phyloP scores from a whole-genome alignment of 345 rosid genomes.

The Hypericum perforatum region DNA sequence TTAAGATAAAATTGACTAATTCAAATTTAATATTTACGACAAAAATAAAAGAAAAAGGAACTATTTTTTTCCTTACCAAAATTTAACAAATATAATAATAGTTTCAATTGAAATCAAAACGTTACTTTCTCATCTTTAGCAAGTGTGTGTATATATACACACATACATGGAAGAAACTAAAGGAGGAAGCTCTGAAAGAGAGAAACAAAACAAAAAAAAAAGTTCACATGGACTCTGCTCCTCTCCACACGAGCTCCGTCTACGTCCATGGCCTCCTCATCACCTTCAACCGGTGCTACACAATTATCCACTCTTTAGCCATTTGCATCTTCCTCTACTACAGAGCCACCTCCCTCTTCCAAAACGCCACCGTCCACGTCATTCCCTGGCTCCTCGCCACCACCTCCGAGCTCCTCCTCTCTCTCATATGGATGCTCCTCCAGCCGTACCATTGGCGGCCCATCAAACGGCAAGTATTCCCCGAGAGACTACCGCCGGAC shows the following conservation, averaged over 20 bases:
- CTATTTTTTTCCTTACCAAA: no score
- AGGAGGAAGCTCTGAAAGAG: no score
- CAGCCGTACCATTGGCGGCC: constrained; percentile 2
- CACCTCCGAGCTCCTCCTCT: not conserved
- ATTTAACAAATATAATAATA: no score
- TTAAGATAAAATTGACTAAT: no score
- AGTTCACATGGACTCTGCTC: not conserved
- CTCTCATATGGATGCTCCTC: not conserved
- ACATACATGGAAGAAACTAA: no score
- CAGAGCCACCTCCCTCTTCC: not conserved
- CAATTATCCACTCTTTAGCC: not conserved
- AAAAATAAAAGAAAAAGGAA: no score
- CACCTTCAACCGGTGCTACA: not conserved
- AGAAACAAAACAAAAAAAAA: no score
- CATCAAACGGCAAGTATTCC: not conserved
- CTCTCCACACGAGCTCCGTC: not conserved
- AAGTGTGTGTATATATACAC: no score
- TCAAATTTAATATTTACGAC: no score
- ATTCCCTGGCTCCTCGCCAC: not conserved
- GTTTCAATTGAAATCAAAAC: no score
- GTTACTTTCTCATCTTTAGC: no score
- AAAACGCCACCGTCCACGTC: not conserved
- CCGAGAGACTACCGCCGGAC: not conserved
- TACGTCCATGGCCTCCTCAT: not conserved
- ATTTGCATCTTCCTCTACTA: not conserved